Base-by-base conservation (phyloP, 2,329 filamentous ascomycete species). In the Aspergillus aculeatinus region DNA sequence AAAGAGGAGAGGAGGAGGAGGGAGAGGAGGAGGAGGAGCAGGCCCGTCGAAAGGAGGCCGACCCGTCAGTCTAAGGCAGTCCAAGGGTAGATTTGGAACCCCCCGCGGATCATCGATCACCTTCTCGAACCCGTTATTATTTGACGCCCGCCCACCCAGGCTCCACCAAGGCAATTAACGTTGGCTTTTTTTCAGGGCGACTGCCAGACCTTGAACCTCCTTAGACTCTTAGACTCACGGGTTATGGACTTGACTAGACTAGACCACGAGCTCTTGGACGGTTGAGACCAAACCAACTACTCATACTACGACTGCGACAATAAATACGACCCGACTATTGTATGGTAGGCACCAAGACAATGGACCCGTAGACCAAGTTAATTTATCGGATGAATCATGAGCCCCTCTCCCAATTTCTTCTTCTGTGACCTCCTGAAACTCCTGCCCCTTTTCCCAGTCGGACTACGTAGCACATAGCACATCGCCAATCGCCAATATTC, bases 61-160 rank as follows among this genome's bases (percentile, higher is more conserved):
- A 44, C 39, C 39, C 39, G 39, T 44, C 39, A 44, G 27, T 29
- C 33, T 16, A 12, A 35, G 33, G 11, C 33, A 16, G 33, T 35
- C 33, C 12, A 35, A n/a, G 58, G 60, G 55, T 49, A 56, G 58
- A 50, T 23, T 56, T 49, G 55, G 55, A 47, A 47, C 60, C 55
- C 63, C 61, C 65, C 63, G 63, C 63, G 63, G 63, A 67, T 67
- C 65, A 61, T 61, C 59, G 33, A 61, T 59, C 50, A 51, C 23
- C 47, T 33, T 61, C 27, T 50, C 12, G 39, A 44, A 56, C 51
- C 58, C 33, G 48, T 54, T 55, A 27, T 58, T 51, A 54, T 44
- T 55, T 54, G 51, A 55, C 49, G 49, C 44, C 57, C 21, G 21
- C 55, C 55, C 48, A 44, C 55, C 52, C 51, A 51, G 51, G 57